Percentiles rank a stretch among this genome's conserved stretches.
Conservation (phyloP, 2,329 filamentous ascomycete genomes). For the Diplocarpon mali region DNA sequence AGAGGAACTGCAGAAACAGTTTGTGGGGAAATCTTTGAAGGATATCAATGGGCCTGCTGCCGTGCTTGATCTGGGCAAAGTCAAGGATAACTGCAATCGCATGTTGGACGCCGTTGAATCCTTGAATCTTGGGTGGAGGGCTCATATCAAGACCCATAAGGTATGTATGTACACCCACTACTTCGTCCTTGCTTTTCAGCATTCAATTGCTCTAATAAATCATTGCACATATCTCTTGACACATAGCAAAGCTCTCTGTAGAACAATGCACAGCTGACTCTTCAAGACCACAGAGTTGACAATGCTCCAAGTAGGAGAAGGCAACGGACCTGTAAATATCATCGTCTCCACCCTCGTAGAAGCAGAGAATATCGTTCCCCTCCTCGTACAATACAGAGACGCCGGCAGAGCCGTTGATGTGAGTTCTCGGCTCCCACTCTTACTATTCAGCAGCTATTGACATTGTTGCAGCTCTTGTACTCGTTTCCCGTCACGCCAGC, state of each 20-base stretch:
- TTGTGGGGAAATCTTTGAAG: conserved; percentile 47
- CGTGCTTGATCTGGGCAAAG: conserved; percentile 55
- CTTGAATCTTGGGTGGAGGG: conserved; percentile 56
- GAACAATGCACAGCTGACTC: conserved; percentile 1
- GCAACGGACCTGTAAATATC: conserved; percentile 38
- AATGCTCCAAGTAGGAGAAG: conserved; percentile 55
- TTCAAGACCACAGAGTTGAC: conserved; percentile 54
- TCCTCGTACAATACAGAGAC: conserved; percentile 46
- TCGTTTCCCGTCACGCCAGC: conserved; percentile 57
- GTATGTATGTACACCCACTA: conserved; percentile 37
- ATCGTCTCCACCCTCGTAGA: conserved; percentile 67
- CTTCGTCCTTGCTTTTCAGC: neutral
- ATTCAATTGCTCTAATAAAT: neutral
- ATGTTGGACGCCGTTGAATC: conserved; percentile 56
- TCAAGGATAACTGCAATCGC: conserved; percentile 54
- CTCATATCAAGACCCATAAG: conserved; percentile 80
- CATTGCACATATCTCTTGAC: neutral
- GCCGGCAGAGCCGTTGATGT: conserved; percentile 48
- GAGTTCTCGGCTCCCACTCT: conserved; percentile 20
- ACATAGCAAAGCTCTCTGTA: no score
- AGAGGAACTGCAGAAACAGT: conserved; percentile 32
- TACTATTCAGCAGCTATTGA: conserved; percentile 1
- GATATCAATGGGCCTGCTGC: conserved; percentile 55
- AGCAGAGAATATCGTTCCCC: conserved; percentile 53
- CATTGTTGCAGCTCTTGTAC: conserved; percentile 34